These are phyloP conservation scores for Nicotiana tomentosiformis DNA, from an alignment of 257 asterid genomes.

Conservation along the genomic window DNA sequence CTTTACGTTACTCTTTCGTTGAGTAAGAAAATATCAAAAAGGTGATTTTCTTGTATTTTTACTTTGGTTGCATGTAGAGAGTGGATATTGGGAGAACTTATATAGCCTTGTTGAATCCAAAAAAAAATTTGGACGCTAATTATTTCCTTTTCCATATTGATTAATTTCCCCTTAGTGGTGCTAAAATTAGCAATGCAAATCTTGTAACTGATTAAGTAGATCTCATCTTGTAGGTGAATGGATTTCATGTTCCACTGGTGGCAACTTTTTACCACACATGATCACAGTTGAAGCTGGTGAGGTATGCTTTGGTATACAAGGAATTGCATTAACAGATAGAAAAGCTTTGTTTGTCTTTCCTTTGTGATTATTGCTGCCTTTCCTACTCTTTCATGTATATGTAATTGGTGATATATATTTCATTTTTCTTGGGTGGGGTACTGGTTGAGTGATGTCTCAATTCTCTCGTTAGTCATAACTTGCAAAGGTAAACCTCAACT, in stretches of 20 bases:
- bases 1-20: neutral
- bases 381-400: neutral
- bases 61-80: neutral
- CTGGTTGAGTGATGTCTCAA: neutral
- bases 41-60: neutral
- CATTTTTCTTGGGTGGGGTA: neutral
- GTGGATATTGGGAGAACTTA: neutral
- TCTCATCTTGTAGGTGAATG: conserved; percentile 46
- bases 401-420: neutral
- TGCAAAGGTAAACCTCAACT: neutral
- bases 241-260: conserved; percentile 57
- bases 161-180: neutral
- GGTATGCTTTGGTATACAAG: conserved; percentile 32
- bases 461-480: neutral
- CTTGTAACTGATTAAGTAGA: neutral
- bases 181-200: neutral
- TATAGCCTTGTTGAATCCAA: neutral
- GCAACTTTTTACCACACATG: conserved; percentile 60
- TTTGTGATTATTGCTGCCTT: neutral
- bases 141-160: neutral
- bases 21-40: neutral
- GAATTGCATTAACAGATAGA: neutral
- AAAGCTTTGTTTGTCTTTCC: neutral
- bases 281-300: conserved; percentile 61
- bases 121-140: neutral